A percentile compares a stretch with the other conserved stretches of the same genome.
Conservation (phyloP, 768 basidiomycete species). For the Leucosporidium scottii region DNA sequence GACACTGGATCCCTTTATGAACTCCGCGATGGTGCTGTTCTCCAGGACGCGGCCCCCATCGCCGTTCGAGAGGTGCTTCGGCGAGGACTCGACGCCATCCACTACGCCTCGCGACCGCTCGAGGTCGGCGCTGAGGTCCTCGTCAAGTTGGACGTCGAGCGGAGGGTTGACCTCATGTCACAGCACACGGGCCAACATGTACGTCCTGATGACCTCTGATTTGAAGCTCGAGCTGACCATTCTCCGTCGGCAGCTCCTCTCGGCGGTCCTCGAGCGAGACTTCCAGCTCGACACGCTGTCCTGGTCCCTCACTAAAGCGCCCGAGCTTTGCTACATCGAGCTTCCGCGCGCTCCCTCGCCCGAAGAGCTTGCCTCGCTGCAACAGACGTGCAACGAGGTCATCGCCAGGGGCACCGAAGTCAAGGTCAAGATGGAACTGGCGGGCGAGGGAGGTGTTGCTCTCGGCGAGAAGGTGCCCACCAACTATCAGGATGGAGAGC, state of each 20-base stretch:
- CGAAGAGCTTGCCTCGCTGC: conserved; percentile 58
- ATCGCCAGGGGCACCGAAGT: conserved; percentile 64
- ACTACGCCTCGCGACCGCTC: conserved; percentile 56
- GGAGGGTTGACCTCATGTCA: conserved; percentile 71
- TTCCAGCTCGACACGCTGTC: conserved; percentile 60
- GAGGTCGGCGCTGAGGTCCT: conserved; percentile 52
- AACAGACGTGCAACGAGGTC: conserved; percentile 57
- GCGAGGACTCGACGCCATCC: conserved; percentile 65
- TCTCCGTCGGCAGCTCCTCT: conserved; percentile 44
- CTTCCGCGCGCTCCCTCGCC: conserved; percentile 59
- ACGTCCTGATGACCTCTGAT: background rate
- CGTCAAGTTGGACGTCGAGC: conserved; percentile 55
- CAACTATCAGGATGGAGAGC: conserved; percentile 57
- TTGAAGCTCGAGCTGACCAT: background rate
- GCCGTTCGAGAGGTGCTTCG: conserved; percentile 64
- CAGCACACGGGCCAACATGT: conserved; percentile 75
- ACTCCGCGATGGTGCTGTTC: no score
- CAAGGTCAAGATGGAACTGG: conserved; percentile 66
- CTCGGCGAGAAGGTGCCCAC: conserved; percentile 52
- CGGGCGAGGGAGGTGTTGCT: conserved; percentile 37
- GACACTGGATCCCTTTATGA: conserved; percentile 51
- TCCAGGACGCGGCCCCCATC: conserved; percentile 25
- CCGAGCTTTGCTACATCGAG: conserved; percentile 69
- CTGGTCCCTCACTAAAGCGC: conserved; percentile 68
- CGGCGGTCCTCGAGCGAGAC: conserved; percentile 59